Evolutionary conservation across 129 eudicot genomes (phyloP).

Genomic region (Flaveria brownii): DNA sequence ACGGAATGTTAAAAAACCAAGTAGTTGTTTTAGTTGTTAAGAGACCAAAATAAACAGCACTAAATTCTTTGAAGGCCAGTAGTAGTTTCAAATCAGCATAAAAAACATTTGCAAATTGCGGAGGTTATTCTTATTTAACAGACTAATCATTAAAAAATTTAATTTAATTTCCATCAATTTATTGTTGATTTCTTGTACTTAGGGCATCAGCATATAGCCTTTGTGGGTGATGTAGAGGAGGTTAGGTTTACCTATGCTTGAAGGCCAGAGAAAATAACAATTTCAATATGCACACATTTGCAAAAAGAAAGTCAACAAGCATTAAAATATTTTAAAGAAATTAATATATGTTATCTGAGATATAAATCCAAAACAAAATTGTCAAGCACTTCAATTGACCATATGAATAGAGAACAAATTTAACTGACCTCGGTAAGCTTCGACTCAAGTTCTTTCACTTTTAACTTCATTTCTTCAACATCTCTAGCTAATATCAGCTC

Average conservation of each 20-base stretch:
- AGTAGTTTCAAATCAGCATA: neutral
- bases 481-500: slow-evolving; percentile 46
- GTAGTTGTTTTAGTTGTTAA: neutral
- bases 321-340: neutral
- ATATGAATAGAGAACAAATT: neutral
- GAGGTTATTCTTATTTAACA: neutral
- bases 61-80: neutral
- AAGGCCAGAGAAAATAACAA: neutral
- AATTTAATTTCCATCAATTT: neutral
- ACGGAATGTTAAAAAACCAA: neutral
- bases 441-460: slow-evolving; percentile 60
- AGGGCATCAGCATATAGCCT: neutral
- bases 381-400: neutral
- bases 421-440: slow-evolving; percentile 62
- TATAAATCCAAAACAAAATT: neutral
- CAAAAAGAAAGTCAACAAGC: neutral
- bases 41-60: neutral
- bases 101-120: neutral
- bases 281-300: neutral
- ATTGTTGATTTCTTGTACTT: slow-evolving; percentile 7
- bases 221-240: neutral
- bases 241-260: neutral
- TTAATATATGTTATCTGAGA: neutral
- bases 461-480: slow-evolving; percentile 55
- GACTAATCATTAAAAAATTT: neutral